phyloP scores from a whole-genome alignment of 331 rosid species.

The Saraca asoca region DNA sequence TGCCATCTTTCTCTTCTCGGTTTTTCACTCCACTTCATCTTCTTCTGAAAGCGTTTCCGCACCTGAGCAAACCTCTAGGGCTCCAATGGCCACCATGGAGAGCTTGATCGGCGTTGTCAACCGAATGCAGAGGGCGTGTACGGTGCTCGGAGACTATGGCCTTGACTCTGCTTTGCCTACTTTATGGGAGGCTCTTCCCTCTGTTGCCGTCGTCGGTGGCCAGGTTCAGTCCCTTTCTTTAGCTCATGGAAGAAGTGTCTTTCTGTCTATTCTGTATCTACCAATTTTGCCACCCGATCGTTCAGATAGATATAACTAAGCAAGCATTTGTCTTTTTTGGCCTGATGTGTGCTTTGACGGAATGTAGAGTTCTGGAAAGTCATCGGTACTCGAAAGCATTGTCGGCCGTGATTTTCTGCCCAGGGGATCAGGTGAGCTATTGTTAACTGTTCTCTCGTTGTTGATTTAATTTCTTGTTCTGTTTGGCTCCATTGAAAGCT shows the following conservation, averaged over 20 bases:
- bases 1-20: conserved; percentile 17
- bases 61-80: not conserved
- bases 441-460: not conserved
- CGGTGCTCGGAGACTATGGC: conserved; percentile 68
- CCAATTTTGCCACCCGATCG: not conserved
- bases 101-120: conserved; percentile 65
- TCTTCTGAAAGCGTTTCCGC: conserved; percentile 5
- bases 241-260: not conserved
- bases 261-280: not conserved
- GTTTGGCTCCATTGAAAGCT: conserved; percentile 27
- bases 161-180: conserved; percentile 62
- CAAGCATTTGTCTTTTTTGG: not conserved
- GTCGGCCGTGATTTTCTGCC: conserved; percentile 93
- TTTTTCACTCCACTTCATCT: conserved; percentile 16
- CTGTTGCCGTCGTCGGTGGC: conserved; percentile 75
- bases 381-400: conserved; percentile 77
- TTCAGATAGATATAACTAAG: not conserved
- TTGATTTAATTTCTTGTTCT: conserved; percentile 11
- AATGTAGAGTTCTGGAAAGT: conserved; percentile 82
- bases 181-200: conserved; percentile 78
- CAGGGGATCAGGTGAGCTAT: conserved; percentile 68
- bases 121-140: conserved; percentile 69
- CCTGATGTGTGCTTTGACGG: conserved; percentile 2
- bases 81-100: conserved; percentile 51
- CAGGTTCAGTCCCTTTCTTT: conserved; percentile 45